Evolutionary conservation across 2,329 filamentous ascomycete genomes (phyloP).

Genomic region (Davidsoniella neocaledoniae): DNA sequence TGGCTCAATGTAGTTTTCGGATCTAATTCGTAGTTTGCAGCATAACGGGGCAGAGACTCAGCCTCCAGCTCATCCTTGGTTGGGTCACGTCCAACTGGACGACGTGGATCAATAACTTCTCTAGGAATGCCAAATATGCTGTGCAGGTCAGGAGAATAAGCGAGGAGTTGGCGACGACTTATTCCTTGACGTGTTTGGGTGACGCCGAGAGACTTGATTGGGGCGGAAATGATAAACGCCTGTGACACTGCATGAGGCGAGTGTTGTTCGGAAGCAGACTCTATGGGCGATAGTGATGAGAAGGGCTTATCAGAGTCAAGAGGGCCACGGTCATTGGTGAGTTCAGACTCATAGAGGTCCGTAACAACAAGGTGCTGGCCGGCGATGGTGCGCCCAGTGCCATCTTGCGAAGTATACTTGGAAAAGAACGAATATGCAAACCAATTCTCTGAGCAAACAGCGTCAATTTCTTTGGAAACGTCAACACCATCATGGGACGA

Average conservation of each 20-base stretch:
- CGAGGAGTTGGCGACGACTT: slow-evolving; percentile 64
- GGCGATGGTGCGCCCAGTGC: slow-evolving; percentile 39
- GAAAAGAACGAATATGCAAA: slow-evolving; percentile 70
- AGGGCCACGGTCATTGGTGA: slow-evolving; percentile 70
- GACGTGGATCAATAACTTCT: slow-evolving; percentile 63
- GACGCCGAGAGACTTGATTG: slow-evolving; percentile 65
- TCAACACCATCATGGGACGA: slow-evolving; percentile 59
- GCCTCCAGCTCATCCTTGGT: slow-evolving; percentile 57
- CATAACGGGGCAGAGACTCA: slow-evolving; percentile 67
- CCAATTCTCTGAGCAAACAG: slow-evolving; percentile 85
- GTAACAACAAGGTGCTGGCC: slow-evolving; percentile 75
- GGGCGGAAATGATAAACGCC: slow-evolving; percentile 61
- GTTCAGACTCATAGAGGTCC: slow-evolving; percentile 77
- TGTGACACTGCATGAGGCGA: slow-evolving; percentile 65
- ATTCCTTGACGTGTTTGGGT: slow-evolving; percentile 89
- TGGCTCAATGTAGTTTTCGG: slow-evolving; percentile 69
- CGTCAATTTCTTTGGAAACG: slow-evolving; percentile 52
- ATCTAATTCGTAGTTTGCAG: slow-evolving; percentile 65
- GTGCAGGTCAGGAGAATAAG: slow-evolving; percentile 55
- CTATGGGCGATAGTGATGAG: slow-evolving; percentile 56
- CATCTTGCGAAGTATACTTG: slow-evolving; percentile 39
- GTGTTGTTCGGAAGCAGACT: slow-evolving; percentile 34
- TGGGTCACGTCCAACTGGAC: slow-evolving; percentile 71
- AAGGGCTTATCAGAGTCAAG: slow-evolving; percentile 54
- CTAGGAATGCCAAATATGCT: slow-evolving; percentile 68